These are phyloP conservation scores for Helenozyma rhizophorensis DNA, from an alignment of 805 yeast genomes.

Conservation along the genomic window DNA sequence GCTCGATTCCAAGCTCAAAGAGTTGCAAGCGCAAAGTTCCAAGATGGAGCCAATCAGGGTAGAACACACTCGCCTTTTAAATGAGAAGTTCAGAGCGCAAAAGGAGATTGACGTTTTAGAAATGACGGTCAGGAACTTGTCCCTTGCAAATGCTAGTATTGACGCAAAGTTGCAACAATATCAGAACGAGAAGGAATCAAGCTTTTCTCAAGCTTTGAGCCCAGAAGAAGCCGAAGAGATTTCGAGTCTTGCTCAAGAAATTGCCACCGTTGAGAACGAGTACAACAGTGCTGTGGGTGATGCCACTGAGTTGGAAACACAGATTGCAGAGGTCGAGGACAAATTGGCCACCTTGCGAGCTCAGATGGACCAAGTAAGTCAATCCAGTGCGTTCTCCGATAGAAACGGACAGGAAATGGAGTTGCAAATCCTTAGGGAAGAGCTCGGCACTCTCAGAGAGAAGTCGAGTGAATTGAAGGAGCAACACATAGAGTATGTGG, in stretches of 20 bases:
- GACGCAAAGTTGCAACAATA: slow-evolving; percentile 40
- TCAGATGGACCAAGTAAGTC: slow-evolving; percentile 8
- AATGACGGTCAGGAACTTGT: slow-evolving; percentile 28
- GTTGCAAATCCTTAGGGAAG: slow-evolving; percentile 19
- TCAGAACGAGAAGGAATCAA: slow-evolving; percentile 45
- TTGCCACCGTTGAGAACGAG: slow-evolving; percentile 36
- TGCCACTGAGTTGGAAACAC: slow-evolving; percentile 44
- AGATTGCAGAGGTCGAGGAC: slow-evolving; percentile 20
- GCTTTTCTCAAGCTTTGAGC: slow-evolving; percentile 52
- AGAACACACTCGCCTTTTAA: slow-evolving; percentile 37
- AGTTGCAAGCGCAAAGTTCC: slow-evolving; percentile 41
- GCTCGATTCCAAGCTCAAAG: slow-evolving; percentile 29
- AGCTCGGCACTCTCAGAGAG: slow-evolving; percentile 24
- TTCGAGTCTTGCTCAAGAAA: slow-evolving; percentile 24
- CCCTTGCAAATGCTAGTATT: slow-evolving; percentile 9
- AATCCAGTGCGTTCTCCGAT: slow-evolving; percentile 2
- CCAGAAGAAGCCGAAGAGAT: slow-evolving; percentile 45
- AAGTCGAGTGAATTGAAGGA: slow-evolving; percentile 18
- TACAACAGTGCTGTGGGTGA: slow-evolving; percentile 38
- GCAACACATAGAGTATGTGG: slow-evolving; percentile 24
- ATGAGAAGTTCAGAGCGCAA: slow-evolving; percentile 38
- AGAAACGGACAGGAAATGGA: slow-evolving; percentile 17
- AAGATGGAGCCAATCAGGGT: slow-evolving; percentile 42
- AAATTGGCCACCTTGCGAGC: slow-evolving; percentile 4
- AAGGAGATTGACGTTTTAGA: slow-evolving; percentile 39